Percentiles rank a stretch among this genome's conserved stretches.
Evolutionary conservation across 768 basidiomycete genomes (phyloP).

Genomic region (Suillus subalutaceus): DNA sequence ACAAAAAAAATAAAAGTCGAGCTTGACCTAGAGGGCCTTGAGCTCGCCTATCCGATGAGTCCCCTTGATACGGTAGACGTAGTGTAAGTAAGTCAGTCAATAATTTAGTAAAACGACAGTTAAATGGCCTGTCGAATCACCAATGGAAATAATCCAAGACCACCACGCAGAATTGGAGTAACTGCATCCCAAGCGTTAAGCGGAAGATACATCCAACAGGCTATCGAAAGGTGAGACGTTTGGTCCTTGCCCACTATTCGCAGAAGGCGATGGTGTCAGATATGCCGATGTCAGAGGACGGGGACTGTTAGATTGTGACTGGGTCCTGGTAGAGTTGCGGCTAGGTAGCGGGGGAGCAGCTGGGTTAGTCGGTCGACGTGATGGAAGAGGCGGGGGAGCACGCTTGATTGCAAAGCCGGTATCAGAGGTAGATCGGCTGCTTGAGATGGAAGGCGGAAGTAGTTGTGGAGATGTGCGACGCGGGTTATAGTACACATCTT

Average conservation of each 20-base stretch:
- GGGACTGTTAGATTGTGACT: constrained; percentile 24
- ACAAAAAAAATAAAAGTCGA: background rate
- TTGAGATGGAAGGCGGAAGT: constrained; percentile 22
- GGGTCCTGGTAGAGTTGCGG: constrained; percentile 31
- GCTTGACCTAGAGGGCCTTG: background rate
- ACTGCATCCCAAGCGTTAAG: background rate
- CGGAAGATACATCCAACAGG: constrained; percentile 46
- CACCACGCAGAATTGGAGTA: background rate
- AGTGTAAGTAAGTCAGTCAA: background rate
- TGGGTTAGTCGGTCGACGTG: constrained; percentile 46
- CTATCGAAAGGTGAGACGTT: constrained; percentile 71
- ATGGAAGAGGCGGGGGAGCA: constrained; percentile 68
- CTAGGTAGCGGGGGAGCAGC: constrained; percentile 52
- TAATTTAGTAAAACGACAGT: background rate
- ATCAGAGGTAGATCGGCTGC: constrained; percentile 29
- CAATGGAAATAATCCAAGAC: background rate
- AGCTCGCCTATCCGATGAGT: background rate
- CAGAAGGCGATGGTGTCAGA: constrained; percentile 38
- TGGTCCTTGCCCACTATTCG: constrained; percentile 36
- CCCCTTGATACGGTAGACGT: background rate
- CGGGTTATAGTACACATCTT: constrained; percentile 25
- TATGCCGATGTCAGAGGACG: constrained; percentile 24
- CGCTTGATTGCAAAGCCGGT: constrained; percentile 39
- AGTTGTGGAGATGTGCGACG: constrained; percentile 15
- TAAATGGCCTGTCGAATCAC: background rate